Conservation (phyloP, 2,329 filamentous ascomycete genomes). For the Aureobasidium sp. region DNA sequence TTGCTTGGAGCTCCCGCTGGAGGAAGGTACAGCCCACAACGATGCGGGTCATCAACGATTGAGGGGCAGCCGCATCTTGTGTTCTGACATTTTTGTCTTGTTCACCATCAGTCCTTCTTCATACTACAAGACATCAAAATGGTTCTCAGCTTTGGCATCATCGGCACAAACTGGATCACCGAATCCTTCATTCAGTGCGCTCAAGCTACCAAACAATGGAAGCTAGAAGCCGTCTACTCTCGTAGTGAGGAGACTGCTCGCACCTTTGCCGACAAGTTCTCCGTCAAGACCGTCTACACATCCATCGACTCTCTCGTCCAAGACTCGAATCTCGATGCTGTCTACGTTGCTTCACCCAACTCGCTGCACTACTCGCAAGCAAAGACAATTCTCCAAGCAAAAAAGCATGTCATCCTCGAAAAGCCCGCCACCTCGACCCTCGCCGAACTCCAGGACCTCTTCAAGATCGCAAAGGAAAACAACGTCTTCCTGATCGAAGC, state of each 20-base stretch:
- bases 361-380: slow-evolving; percentile 42
- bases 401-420: slow-evolving; percentile 46
- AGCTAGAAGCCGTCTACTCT: slow-evolving; percentile 41
- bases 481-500: slow-evolving; percentile 42
- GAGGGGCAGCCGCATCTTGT: not conserved
- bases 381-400: slow-evolving; percentile 35
- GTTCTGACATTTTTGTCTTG: not conserved
- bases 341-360: slow-evolving; percentile 47
- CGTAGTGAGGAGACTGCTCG: slow-evolving; percentile 37
- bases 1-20: slow-evolving; percentile 1
- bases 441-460: slow-evolving; percentile 38
- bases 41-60: not conserved
- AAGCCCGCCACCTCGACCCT: slow-evolving; percentile 42
- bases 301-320: slow-evolving; percentile 33
- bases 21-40: slow-evolving; percentile 12
- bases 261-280: slow-evolving; percentile 38
- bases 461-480: slow-evolving; percentile 35
- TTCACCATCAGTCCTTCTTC: not conserved
- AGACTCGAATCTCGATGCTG: slow-evolving; percentile 34
- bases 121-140: not conserved
- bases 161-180: slow-evolving; percentile 46
- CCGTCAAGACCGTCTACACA: slow-evolving; percentile 32
- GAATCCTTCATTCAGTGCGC: slow-evolving; percentile 41
- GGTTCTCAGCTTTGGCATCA: slow-evolving; percentile 38
- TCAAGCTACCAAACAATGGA: slow-evolving; percentile 38